A percentile compares a stretch with the other conserved stretches of the same genome.
Evolutionary conservation across 768 basidiomycete species (phyloP).

Genomic region (Tylopilus sp.): DNA sequence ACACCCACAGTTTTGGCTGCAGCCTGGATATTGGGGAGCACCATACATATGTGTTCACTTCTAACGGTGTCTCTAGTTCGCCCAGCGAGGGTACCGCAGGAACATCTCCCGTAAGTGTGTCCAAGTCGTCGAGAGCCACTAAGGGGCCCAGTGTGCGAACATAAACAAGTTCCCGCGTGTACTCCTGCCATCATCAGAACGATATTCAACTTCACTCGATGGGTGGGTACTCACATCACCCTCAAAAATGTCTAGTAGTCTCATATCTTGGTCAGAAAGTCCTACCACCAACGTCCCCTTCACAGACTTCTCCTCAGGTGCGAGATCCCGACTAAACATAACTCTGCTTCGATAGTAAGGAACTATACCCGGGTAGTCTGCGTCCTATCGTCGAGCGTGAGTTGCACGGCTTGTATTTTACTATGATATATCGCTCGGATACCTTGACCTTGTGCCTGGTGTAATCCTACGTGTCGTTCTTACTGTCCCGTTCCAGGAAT

Average conservation of each 20-base stretch:
- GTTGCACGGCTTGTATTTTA: not conserved
- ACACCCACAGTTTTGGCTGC: conserved; percentile 69
- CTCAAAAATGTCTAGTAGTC: conserved; percentile 78
- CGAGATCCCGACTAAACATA: conserved; percentile 50
- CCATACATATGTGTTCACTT: conserved; percentile 79
- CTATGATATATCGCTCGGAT: no score
- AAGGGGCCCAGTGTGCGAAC: conserved; percentile 55
- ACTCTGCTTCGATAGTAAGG: conserved; percentile 47
- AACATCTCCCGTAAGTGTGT: conserved; percentile 29
- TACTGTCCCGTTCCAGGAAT: no score
- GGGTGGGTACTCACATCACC: conserved; percentile 51
- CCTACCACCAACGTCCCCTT: conserved; percentile 79
- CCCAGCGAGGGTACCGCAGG: conserved; percentile 37
- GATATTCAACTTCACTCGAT: not conserved
- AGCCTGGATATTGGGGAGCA: conserved; percentile 39
- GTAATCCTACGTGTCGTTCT: no score
- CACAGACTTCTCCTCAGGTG: conserved; percentile 62
- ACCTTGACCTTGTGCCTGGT: no score
- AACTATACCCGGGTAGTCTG: conserved; percentile 84
- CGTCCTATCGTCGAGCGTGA: conserved; percentile 37
- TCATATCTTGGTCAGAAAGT: conserved; percentile 59
- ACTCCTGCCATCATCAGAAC: conserved; percentile 53
- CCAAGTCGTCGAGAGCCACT: conserved; percentile 27
- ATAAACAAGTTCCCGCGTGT: conserved; percentile 49
- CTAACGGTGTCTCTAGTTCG: conserved; percentile 35